Base-by-base conservation (phyloP, 805 yeast species). In the Candida takata region DNA sequence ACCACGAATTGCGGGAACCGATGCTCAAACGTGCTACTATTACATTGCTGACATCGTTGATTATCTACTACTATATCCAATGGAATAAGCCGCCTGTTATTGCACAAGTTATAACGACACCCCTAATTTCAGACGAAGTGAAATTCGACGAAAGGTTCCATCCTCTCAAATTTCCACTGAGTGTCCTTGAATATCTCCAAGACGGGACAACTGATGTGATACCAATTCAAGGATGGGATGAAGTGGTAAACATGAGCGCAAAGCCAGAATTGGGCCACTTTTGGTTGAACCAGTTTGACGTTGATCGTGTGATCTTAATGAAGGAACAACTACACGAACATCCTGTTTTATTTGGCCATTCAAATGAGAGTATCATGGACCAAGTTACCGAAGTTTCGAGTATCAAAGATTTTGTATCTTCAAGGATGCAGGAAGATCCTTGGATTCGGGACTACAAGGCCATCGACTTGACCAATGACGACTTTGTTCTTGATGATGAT, bases 211-310 rank as follows among this genome's bases (percentile, higher is more conserved):
- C n/a, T n/a, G n/a, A n/a, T n/a, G 23, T 13, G 3, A 31, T 51
- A 4, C 51, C 54, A 0, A 14, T 37, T 15, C 1, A 38, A 8
- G 25, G 34, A 2, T 51, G 54, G 56, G 31, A 27, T 6, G 42
- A 44, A 8, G 26, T 47, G 12, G 27, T 46, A 2, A 31, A 43
- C 26, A 35, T 30, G 17, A 41, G 34, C 4, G 36, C 24, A 10
- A 51, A 45, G 41, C 45, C 56, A 4, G 37, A 19, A 3, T 27
- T 44, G n/a, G 56, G 56, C 1, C 31, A 27, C 3, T 27, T 30
- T 17, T 38, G 36, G 37, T 21, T 51, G 20, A 11, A 35, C 3
- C 25, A 31, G 6, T 41, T 33, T 21, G 27, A 13, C 4, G 24
- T 50, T 11, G 34, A 41, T 3, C 34, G 31, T n/a, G 18, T 51